These are phyloP conservation scores for Eucalyptus urophylla DNA, from an alignment of 345 rosid species.

Conservation along the genomic window DNA sequence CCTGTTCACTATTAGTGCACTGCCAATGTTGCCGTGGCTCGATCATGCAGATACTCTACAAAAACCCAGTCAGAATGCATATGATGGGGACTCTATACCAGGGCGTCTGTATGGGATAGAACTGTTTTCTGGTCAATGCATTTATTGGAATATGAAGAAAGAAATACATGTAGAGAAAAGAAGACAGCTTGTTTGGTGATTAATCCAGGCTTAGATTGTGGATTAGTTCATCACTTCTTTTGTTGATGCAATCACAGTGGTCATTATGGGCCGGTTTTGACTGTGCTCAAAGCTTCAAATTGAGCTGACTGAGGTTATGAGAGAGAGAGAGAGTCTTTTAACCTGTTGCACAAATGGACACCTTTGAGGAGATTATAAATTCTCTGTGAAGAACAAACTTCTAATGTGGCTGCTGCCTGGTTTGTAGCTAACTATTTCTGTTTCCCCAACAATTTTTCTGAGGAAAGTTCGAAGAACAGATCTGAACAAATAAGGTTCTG, in stretches of 20 bases:
- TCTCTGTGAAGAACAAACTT: background rate
- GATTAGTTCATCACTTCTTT: background rate
- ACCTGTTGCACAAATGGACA: background rate
- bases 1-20: background rate
- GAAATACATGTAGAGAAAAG: background rate
- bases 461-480: background rate
- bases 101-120: background rate
- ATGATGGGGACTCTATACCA: background rate
- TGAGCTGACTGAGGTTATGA: background rate
- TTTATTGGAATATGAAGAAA: background rate
- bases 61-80: background rate
- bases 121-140: background rate
- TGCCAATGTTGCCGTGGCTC: background rate
- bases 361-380: background rate
- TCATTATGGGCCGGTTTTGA: background rate
- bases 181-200: background rate
- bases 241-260: background rate
- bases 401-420: background rate
- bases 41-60: background rate
- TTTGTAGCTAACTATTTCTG: background rate
- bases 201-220: background rate
- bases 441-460: background rate
- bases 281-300: background rate
- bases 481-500: background rate
- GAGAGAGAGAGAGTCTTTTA: background rate